Evolutionary conservation across 805 yeast genomes (phyloP).

Genomic region (Ogataea pini): DNA sequence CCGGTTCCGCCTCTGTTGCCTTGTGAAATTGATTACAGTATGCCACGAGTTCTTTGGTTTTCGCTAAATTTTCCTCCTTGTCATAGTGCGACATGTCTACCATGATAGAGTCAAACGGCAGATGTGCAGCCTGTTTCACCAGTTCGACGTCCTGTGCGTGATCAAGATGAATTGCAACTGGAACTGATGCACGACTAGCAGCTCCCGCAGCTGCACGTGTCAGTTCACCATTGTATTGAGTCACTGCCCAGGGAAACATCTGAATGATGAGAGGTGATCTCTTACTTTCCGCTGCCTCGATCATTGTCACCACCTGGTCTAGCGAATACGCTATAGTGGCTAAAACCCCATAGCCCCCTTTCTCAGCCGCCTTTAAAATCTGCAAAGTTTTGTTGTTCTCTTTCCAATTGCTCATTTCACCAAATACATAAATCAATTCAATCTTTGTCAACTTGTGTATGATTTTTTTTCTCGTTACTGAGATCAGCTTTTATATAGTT

Average conservation of each 20-base stretch:
- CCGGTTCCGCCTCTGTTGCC: conserved; percentile 42
- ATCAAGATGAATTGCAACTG: conserved; percentile 39
- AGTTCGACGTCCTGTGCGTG: conserved; percentile 37
- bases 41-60: conserved; percentile 33
- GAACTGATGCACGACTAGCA: conserved; percentile 35
- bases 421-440: too few species aligned
- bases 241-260: conserved; percentile 41
- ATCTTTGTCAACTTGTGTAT: too few species aligned
- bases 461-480: background rate
- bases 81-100: conserved; percentile 41
- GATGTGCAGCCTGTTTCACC: conserved; percentile 33
- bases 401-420: conserved; percentile 17
- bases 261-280: conserved; percentile 37
- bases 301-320: conserved; percentile 38
- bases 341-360: conserved; percentile 35
- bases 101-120: conserved; percentile 42
- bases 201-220: conserved; percentile 30
- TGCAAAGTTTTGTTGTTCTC: conserved; percentile 30
- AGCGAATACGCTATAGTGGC: conserved; percentile 38
- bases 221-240: conserved; percentile 34
- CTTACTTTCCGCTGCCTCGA: conserved; percentile 38
- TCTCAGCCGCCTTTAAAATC: conserved; percentile 35
- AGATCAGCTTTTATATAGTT: background rate
- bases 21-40: conserved; percentile 32
- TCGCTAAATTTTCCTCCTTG: conserved; percentile 35